Conservation (phyloP, 2,329 filamentous ascomycete species). For the Paecilomyces sp. region DNA sequence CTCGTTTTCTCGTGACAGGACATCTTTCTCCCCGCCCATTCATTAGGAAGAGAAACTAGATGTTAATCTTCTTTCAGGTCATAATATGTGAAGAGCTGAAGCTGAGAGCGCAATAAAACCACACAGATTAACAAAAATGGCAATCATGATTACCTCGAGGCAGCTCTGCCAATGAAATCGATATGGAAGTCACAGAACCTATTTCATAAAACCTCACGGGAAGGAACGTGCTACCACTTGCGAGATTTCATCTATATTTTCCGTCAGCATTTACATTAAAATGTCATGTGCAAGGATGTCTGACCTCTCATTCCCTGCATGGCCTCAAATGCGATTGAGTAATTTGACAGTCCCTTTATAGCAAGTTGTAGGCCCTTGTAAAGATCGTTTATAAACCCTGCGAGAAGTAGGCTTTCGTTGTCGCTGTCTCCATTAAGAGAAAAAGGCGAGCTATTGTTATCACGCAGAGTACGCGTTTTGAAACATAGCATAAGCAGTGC, state of each 20-base stretch:
- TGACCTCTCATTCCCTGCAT: conserved; percentile 14
- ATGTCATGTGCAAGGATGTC: background rate
- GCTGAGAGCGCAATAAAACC: background rate
- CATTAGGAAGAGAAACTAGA: too few relatives aligned
- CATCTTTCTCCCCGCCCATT: too few relatives aligned
- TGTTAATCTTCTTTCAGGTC: too few relatives aligned
- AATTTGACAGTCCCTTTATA: conserved; percentile 11
- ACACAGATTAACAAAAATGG: background rate
- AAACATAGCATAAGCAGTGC: conserved; percentile 42
- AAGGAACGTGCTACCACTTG: background rate
- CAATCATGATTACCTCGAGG: background rate
- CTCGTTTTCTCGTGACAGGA: too few relatives aligned
- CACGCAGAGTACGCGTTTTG: conserved; percentile 25
- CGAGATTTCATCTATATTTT: background rate
- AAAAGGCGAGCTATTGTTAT: conserved; percentile 14
- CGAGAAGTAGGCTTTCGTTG: background rate
- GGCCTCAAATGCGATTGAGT: conserved; percentile 16
- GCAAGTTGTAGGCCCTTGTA: conserved; percentile 12
- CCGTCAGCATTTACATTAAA: background rate
- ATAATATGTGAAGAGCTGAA: background rate
- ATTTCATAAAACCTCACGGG: background rate
- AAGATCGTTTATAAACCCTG: conserved; percentile 12
- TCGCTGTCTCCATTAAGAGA: conserved; percentile 7
- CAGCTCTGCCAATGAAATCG: background rate
- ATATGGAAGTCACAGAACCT: background rate